Evolutionary conservation across 208 protist genomes (phyloP).

Genomic region (Acanthamoeba healyi): DNA sequence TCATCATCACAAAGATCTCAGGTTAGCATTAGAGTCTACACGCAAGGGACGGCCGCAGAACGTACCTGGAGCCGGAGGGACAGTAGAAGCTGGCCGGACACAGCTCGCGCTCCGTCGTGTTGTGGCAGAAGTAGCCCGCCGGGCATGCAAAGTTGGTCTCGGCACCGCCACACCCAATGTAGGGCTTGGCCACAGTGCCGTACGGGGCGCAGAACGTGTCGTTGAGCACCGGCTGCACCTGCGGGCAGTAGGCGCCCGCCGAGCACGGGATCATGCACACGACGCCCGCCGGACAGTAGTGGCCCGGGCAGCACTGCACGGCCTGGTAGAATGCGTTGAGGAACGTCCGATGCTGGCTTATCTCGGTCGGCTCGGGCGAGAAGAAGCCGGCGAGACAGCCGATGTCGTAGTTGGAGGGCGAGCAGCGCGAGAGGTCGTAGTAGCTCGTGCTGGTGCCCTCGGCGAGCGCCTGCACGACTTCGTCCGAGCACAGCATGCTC

Average conservation of each 20-base stretch:
- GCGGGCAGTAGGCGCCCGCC: conserved; percentile 26
- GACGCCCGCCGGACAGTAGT: conserved; percentile 7
- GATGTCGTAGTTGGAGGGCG: conserved; percentile 17
- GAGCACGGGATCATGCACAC: conserved; percentile 63
- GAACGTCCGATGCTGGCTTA: not conserved
- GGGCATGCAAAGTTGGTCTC: not conserved
- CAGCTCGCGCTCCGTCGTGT: not conserved
- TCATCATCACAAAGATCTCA: too few relatives aligned
- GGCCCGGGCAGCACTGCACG: conserved; percentile 2
- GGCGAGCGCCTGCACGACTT: not conserved
- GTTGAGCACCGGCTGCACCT: not conserved
- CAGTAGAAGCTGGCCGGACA: conserved; percentile 11
- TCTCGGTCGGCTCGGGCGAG: not conserved
- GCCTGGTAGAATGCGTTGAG: not conserved
- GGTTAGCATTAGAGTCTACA: too few relatives aligned
- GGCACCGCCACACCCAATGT: conserved; percentile 35
- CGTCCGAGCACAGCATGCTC: conserved; percentile 10
- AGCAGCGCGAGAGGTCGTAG: conserved; percentile 39
- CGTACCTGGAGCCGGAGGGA: conserved; percentile 19
- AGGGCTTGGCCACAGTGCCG: not conserved
- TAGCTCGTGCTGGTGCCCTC: not conserved
- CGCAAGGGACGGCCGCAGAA: too few relatives aligned
- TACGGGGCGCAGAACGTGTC: not conserved
- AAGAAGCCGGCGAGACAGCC: conserved; percentile 27
- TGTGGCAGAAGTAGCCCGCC: conserved; percentile 40